These are phyloP conservation scores for Suhomyces panamericanus DNA, from an alignment of 1,139 yeast species.

Conservation along the genomic window DNA sequence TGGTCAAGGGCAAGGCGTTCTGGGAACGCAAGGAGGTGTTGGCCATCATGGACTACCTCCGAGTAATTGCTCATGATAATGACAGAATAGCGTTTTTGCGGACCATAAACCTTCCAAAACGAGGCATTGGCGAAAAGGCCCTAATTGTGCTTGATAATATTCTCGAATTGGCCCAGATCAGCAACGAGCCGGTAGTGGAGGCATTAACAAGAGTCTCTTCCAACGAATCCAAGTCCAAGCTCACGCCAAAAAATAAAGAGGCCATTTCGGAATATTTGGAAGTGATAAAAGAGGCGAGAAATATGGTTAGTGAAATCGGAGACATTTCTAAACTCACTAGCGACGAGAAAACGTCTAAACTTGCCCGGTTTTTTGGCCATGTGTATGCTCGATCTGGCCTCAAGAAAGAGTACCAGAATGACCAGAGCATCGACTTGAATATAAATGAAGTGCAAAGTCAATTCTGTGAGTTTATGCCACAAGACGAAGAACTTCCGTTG, in stretches of 20 bases:
- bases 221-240: slow-evolving; percentile 7
- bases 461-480: slow-evolving; percentile 46
- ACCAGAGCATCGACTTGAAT: slow-evolving; percentile 36
- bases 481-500: slow-evolving; percentile 36
- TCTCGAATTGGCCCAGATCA: slow-evolving; percentile 8
- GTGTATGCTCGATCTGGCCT: slow-evolving; percentile 35
- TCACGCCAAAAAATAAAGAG: slow-evolving; percentile 16
- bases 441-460: slow-evolving; percentile 46
- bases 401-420: slow-evolving; percentile 28
- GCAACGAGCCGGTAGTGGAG: slow-evolving; percentile 5
- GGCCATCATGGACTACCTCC: slow-evolving; percentile 60
- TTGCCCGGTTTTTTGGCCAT: slow-evolving; percentile 24
- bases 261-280: slow-evolving; percentile 30
- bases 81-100: slow-evolving; percentile 63
- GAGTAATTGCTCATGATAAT: slow-evolving; percentile 55
- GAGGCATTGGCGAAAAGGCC: slow-evolving; percentile 71
- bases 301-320: slow-evolving; percentile 9
- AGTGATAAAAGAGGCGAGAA: slow-evolving; percentile 31
- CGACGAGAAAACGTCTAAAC: slow-evolving; percentile 7
- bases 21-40: slow-evolving; percentile 77
- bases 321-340: slow-evolving; percentile 16
- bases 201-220: background rate
- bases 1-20: slow-evolving; percentile 72
- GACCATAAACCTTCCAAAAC: slow-evolving; percentile 58
- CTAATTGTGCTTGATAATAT: slow-evolving; percentile 37